Percentiles rank a stretch among this genome's conserved stretches.
Conservation (phyloP, 2,329 filamentous ascomycete genomes). For the Aspergillus quadrilineatus region DNA sequence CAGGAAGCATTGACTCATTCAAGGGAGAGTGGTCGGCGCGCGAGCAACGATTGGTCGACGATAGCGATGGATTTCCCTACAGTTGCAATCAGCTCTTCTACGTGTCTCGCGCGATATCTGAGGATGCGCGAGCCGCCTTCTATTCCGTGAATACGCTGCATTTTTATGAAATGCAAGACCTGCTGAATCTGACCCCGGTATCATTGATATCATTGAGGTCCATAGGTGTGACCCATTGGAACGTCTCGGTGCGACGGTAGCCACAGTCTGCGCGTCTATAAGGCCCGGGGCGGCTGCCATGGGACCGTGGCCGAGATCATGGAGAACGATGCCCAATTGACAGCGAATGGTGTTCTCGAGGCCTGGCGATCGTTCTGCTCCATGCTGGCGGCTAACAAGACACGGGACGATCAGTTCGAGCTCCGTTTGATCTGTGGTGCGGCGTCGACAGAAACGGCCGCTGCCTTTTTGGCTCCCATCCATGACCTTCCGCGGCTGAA, state of each 20-base stretch:
- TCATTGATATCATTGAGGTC: no score
- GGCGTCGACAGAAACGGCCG: neutral
- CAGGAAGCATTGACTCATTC: no score
- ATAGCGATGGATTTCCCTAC: no score
- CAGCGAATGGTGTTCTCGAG: no score
- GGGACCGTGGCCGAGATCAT: no score
- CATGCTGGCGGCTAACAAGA: neutral
- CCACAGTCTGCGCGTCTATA: no score
- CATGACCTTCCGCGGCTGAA: slow-evolving; percentile 3
- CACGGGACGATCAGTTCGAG: neutral
- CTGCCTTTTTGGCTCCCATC: neutral
- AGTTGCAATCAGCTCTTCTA: slow-evolving; percentile 6
- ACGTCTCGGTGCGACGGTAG: no score
- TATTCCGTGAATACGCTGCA: neutral
- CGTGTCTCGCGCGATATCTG: slow-evolving; percentile 2
- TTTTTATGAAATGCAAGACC: neutral
- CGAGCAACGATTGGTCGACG: neutral
- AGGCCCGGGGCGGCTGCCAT: no score
- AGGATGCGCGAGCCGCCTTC: neutral
- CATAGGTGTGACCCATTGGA: no score
- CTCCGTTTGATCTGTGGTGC: slow-evolving; percentile 3
- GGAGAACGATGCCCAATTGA: no score
- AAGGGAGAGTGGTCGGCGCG: neutral
- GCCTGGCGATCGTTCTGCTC: neutral
- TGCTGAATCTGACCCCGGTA: neutral